Evolutionary conservation across 2,329 filamentous ascomycete species (phyloP), one percentile per base, ranked within the genome.

Genomic region (Blastomyces parvus): DNA sequence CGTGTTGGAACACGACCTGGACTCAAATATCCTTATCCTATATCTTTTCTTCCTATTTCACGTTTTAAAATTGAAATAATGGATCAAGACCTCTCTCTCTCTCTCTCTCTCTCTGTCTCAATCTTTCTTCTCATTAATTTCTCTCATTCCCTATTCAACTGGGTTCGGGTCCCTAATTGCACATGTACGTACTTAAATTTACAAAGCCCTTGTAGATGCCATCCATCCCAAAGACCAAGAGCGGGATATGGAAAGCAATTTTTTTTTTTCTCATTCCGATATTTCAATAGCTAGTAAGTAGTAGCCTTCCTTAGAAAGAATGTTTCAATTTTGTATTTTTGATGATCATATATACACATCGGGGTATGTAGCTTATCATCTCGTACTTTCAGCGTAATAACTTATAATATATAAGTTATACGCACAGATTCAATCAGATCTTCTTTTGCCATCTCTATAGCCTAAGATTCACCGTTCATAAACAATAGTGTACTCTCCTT

Each of bases 401-500:
- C 30, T 33, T 33, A 33, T 7, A 33, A 33, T 33, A 33, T 30
- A 30, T n/a, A n/a, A n/a, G n/a, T n/a, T 33, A 33, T 6, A 33
- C 30, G 8, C 7, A 6, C 4, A 33, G 5, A 5, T 7, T 3
- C 30, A 33, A 33, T 7, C 30, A 33, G 4, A 33, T 7, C 30
- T 33, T 33, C 30, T 5, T 33, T 33, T 33, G 30, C 7, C 30
- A 33, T 5, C 30, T 33, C 30, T 3, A 3, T 1, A 33, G 30
- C 27, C 27, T 30, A 4, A 30, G 27, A 30, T 30, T 30, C 27
- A 4, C 27, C 27, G 27, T 30, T 30, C 27, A 30, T 30, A 30
- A 30, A 30, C 27, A 30, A 30, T 30, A 30, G 27, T 40, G 36
- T 40, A 9, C 9, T 40, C 36, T 8, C 36, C 25, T 72, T 70